Conservation (phyloP, 208 protist species). For the Vickermania spadyakhi region DNA sequence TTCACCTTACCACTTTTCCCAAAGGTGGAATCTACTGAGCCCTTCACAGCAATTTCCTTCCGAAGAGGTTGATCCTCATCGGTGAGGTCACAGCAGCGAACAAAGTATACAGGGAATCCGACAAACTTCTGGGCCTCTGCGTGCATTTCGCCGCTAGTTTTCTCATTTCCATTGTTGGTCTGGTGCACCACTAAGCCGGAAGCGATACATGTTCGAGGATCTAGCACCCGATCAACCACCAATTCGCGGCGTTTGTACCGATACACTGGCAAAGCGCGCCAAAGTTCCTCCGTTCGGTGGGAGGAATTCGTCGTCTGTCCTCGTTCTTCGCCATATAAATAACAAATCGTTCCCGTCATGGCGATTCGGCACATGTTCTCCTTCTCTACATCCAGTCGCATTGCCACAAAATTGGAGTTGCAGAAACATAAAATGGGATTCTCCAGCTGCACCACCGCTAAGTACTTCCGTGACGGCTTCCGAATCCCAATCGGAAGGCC, state of each 20-base stretch:
- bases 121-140: constrained; percentile 69
- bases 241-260: constrained; percentile 32
- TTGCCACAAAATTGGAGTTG: constrained; percentile 40
- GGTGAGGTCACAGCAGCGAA: constrained; percentile 2
- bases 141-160: constrained; percentile 34
- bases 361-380: constrained; percentile 74
- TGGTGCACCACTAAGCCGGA: constrained; percentile 29
- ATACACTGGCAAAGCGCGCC: constrained; percentile 46
- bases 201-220: constrained; percentile 59
- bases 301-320: too few species aligned
- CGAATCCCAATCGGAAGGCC: constrained; percentile 20
- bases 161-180: constrained; percentile 2
- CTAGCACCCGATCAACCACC: constrained; percentile 54
- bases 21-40: constrained; percentile 64
- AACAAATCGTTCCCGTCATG: constrained; percentile 33
- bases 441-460: constrained; percentile 55
- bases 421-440: constrained; percentile 20
- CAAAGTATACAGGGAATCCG: constrained; percentile 43
- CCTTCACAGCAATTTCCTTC: constrained; percentile 10
- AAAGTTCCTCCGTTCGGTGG: constrained; percentile 8
- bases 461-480: constrained; percentile 21
- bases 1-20: constrained; percentile 79
- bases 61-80: constrained; percentile 2
- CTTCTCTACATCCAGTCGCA: constrained; percentile 56
- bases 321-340: constrained; percentile 11